Percentiles rank a stretch among this genome's conserved stretches.
Conservation (phyloP, 495 filamentous ascomycete species). For the Penicillium fimorum region DNA sequence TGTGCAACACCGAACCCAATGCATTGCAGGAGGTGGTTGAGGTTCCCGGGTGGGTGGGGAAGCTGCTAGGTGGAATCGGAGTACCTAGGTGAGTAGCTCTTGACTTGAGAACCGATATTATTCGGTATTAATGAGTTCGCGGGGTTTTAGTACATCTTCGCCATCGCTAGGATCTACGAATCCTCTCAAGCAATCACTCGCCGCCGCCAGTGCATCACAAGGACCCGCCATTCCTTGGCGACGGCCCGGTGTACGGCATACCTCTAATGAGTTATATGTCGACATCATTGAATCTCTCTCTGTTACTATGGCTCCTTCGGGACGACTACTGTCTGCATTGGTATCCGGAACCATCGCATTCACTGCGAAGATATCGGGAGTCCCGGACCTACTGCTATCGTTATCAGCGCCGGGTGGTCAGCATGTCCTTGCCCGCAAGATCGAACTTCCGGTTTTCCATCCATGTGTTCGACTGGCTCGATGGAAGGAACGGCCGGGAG, state of each 20-base stretch:
- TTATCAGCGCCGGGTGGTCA: conserved; percentile 73
- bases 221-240: conserved; percentile 79
- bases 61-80: conserved; percentile 83
- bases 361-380: conserved; percentile 89
- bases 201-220: conserved; percentile 37
- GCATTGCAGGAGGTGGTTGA: conserved; percentile 89
- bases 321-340: conserved; percentile 78
- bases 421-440: conserved; percentile 66
- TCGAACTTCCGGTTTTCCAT: conserved; percentile 93
- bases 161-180: conserved; percentile 44
- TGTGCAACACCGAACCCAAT: conserved; percentile 91
- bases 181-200: conserved; percentile 47
- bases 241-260: conserved; percentile 88
- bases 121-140: background rate
- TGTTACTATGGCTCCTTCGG: conserved; percentile 86
- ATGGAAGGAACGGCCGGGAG: conserved; percentile 85
- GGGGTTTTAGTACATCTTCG: conserved; percentile 36
- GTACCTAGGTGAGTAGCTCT: conserved; percentile 61
- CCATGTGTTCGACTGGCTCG: conserved; percentile 83
- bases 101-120: background rate
- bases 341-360: conserved; percentile 93
- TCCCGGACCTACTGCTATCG: conserved; percentile 82
- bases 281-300: conserved; percentile 89
- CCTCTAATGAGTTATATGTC: conserved; percentile 95
- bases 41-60: conserved; percentile 84